These are phyloP conservation scores for Grifola frondosa DNA, from an alignment of 1,284 basidiomycete genomes.

Conservation along the genomic window DNA sequence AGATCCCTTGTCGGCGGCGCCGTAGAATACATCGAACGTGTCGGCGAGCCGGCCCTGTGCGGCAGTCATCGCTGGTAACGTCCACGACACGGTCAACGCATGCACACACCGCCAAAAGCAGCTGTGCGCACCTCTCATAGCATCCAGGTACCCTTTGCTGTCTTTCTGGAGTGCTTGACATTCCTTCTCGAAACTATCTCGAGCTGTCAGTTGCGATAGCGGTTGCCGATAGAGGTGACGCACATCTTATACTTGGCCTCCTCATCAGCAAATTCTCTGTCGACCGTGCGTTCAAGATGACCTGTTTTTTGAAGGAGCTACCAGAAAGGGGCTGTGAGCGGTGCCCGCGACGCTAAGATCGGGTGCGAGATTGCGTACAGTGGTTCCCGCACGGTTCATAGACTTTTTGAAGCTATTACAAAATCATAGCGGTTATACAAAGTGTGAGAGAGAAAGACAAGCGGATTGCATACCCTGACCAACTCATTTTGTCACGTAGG, in stretches of 20 bases:
- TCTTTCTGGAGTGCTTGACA: constrained; percentile 91
- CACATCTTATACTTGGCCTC: constrained; percentile 88
- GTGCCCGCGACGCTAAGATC: constrained; percentile 1
- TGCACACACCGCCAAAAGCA: no score
- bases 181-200: constrained; percentile 88
- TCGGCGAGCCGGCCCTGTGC: constrained; percentile 94
- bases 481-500: constrained; percentile 49
- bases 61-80: constrained; percentile 90
- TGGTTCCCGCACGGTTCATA: constrained; percentile 90
- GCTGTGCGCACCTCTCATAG: constrained; percentile 74
- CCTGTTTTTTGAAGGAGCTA: constrained; percentile 96
- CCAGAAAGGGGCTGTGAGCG: constrained; percentile 12
- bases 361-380: constrained; percentile 41
- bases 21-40: constrained; percentile 93
- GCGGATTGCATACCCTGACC: constrained; percentile 41
- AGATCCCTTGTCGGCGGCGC: constrained; percentile 77
- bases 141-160: constrained; percentile 92
- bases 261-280: constrained; percentile 91
- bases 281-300: constrained; percentile 94
- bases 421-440: neutral
- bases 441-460: neutral
- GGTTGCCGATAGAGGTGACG: constrained; percentile 35
- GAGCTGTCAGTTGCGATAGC: constrained; percentile 1
- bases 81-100: no score
- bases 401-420: constrained; percentile 86